These are phyloP conservation scores for Persicaria maculosa DNA, from an alignment of 148 eudicot species.

Conservation along the genomic window DNA sequence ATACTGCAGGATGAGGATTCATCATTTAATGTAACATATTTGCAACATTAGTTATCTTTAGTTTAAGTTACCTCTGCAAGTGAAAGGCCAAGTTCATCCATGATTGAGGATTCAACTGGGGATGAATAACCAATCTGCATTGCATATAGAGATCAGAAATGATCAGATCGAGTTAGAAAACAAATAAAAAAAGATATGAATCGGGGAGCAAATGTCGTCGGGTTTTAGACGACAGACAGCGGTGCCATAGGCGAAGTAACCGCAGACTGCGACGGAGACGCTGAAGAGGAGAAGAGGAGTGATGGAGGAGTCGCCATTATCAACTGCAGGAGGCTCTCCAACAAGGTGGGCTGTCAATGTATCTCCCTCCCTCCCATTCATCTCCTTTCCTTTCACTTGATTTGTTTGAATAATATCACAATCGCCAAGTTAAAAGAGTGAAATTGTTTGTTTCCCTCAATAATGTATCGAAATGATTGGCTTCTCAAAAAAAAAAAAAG, in stretches of 20 bases:
- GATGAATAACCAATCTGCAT: constrained; percentile 29
- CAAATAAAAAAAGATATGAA: background rate
- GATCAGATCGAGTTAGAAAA: background rate
- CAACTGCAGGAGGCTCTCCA: background rate
- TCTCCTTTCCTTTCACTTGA: background rate
- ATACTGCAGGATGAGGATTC: constrained; percentile 38
- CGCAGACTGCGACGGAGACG: constrained; percentile 27
- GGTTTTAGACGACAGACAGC: constrained; percentile 20
- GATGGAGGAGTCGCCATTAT: background rate
- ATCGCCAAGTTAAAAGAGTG: too few relatives aligned
- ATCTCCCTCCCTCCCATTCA: background rate
- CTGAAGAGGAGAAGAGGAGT: constrained; percentile 28
- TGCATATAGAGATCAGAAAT: background rate
- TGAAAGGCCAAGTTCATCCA: constrained; percentile 27
- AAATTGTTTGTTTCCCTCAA: too few relatives aligned
- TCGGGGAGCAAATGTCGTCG: too few relatives aligned
- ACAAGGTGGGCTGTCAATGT: background rate
- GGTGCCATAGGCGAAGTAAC: constrained; percentile 30
- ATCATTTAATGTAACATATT: too few relatives aligned
- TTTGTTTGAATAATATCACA: background rate
- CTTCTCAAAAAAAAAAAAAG: too few relatives aligned
- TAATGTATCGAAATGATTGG: too few relatives aligned
- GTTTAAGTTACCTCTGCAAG: background rate
- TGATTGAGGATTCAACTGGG: constrained; percentile 27
- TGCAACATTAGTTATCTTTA: too few relatives aligned